A percentile compares a stretch with the other conserved stretches of the same genome.
phyloP scores from a whole-genome alignment of 345 rosid genomes.

The Syzygium oleosum region DNA sequence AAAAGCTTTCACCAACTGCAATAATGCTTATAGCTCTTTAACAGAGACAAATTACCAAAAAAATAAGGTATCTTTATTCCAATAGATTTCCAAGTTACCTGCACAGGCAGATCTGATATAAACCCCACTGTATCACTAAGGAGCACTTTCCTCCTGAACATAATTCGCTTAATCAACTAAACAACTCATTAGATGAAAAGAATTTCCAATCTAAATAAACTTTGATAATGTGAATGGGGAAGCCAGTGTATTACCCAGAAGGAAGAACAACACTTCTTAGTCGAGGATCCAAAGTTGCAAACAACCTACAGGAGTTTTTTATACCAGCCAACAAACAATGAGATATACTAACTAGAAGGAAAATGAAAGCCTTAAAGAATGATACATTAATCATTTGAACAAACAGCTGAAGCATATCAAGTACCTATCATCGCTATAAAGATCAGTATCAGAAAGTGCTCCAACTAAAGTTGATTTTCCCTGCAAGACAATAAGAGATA shows the following conservation, averaged over 20 bases:
- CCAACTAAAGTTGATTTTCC: slow-evolving; percentile 87
- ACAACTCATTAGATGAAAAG: neutral
- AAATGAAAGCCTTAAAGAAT: neutral
- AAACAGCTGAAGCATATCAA: neutral
- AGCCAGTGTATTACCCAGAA: slow-evolving; percentile 42
- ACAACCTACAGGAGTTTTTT: slow-evolving; percentile 41
- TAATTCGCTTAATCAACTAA: neutral
- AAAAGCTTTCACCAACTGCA: slow-evolving; percentile 85
- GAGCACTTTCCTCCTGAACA: slow-evolving; percentile 71
- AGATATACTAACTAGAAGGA: neutral
- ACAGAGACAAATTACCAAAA: neutral
- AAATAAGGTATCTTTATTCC: neutral
- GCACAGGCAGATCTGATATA: slow-evolving; percentile 87
- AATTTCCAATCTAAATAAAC: neutral
- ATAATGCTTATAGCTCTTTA: neutral
- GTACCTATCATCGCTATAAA: slow-evolving; percentile 83
- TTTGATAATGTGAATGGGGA: neutral
- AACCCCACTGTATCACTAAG: slow-evolving; percentile 95
- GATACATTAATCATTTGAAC: neutral
- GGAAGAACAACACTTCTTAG: slow-evolving; percentile 63
- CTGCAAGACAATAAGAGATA: slow-evolving; percentile 20
- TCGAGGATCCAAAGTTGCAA: slow-evolving; percentile 81
- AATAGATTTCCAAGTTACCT: slow-evolving; percentile 31
- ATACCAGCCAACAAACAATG: neutral
- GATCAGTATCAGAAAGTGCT: slow-evolving; percentile 59